phyloP scores from a whole-genome alignment of 2,329 filamentous ascomycete species.

The Tolypocladium guangdongense region DNA sequence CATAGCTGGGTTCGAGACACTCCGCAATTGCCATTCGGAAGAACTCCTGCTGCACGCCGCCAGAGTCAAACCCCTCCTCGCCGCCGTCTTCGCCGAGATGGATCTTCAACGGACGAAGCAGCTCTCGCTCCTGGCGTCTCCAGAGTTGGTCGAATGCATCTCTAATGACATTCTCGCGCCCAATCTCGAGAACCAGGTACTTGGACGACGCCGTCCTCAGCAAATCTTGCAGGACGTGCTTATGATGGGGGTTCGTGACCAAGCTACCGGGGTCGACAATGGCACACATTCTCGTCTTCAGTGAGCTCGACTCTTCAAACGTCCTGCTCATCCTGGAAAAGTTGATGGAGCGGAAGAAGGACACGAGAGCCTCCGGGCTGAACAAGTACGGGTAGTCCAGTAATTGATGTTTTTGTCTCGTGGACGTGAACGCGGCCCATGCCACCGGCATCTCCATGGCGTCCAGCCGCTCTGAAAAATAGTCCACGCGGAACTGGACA shows the following conservation, averaged over 20 bases:
- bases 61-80: constrained; percentile 86
- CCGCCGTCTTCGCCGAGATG: constrained; percentile 71
- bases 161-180: constrained; percentile 54
- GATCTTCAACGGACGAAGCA: constrained; percentile 79
- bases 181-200: constrained; percentile 60
- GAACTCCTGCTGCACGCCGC: constrained; percentile 93
- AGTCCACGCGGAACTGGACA: constrained; percentile 62
- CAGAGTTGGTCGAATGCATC: constrained; percentile 84
- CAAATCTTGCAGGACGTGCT: constrained; percentile 49
- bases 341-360: constrained; percentile 82
- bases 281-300: constrained; percentile 44
- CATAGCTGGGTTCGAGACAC: constrained; percentile 66
- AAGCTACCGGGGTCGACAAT: constrained; percentile 44
- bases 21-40: constrained; percentile 77
- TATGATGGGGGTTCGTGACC: constrained; percentile 46
- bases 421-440: constrained; percentile 53
- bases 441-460: constrained; percentile 61
- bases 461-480: constrained; percentile 67
- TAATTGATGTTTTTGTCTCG: constrained; percentile 58
- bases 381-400: constrained; percentile 78
- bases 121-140: constrained; percentile 70
- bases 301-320: constrained; percentile 57
- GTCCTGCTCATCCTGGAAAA: constrained; percentile 75
- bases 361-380: constrained; percentile 57
- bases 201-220: constrained; percentile 57